Percentiles rank a stretch among this genome's conserved stretches.
These are phyloP conservation scores for Heliosperma pusillum DNA, from an alignment of 148 eudicot genomes.

Conservation along the genomic window DNA sequence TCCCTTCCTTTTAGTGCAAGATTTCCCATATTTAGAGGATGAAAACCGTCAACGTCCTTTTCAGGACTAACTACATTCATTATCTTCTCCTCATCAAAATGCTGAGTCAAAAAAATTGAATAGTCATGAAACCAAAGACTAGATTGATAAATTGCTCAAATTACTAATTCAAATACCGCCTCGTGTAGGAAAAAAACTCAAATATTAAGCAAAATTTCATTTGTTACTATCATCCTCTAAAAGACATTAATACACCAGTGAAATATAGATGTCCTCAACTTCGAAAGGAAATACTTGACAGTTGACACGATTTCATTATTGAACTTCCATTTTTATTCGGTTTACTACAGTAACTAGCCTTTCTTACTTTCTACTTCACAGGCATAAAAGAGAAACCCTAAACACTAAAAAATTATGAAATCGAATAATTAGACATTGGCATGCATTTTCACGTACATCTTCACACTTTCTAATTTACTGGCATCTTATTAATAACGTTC, in stretches of 20 bases:
- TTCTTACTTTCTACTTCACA: not conserved
- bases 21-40: constrained; percentile 49
- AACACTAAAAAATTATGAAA: not conserved
- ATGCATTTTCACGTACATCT: too few relatives aligned
- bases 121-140: too few relatives aligned
- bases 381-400: not conserved
- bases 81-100: constrained; percentile 47
- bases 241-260: not conserved
- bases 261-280: not conserved
- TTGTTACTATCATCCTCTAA: too few relatives aligned
- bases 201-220: not conserved
- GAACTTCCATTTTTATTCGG: not conserved
- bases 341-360: not conserved
- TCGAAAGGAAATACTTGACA: not conserved
- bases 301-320: not conserved
- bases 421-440: not conserved
- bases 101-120: constrained; percentile 31
- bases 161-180: too few relatives aligned
- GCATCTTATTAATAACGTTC: too few relatives aligned
- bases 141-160: too few relatives aligned
- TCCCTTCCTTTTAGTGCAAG: constrained; percentile 56
- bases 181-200: not conserved
- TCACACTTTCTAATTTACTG: too few relatives aligned
- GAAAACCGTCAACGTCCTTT: constrained; percentile 64
- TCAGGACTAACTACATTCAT: constrained; percentile 39